Evolutionary conservation across 2,329 filamentous ascomycete genomes (phyloP).

Genomic region (Pseudocercospora fuligena): DNA sequence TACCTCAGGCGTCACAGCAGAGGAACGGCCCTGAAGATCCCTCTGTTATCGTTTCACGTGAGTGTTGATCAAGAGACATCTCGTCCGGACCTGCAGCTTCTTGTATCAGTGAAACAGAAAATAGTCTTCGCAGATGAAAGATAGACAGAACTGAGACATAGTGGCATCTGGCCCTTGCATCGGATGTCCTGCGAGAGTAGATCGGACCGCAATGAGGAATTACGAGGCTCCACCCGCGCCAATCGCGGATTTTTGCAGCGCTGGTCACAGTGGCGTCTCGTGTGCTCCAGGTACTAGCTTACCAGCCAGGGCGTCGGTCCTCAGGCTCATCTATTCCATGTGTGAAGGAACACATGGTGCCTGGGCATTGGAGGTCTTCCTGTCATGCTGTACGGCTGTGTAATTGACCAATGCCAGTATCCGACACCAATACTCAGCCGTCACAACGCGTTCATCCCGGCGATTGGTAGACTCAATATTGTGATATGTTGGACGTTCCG

Average conservation of each 20-base stretch:
- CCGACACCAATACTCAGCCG: slow-evolving; percentile 4
- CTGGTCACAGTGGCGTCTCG: slow-evolving; percentile 7
- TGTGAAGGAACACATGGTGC: neutral
- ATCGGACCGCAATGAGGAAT: neutral
- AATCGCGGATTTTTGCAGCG: slow-evolving; percentile 19
- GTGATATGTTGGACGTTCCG: neutral
- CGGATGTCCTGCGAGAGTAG: neutral
- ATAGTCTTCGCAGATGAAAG: neutral
- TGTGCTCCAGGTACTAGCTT: slow-evolving; percentile 8
- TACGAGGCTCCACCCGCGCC: neutral
- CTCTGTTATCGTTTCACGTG: neutral
- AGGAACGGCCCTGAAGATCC: neutral
- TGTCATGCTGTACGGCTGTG: slow-evolving; percentile 1
- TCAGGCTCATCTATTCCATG: slow-evolving; percentile 13
- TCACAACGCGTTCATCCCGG: neutral
- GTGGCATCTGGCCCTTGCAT: neutral
- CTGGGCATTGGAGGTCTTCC: slow-evolving; percentile 3
- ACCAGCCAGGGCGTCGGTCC: neutral
- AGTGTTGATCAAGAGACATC: neutral
- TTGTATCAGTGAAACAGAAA: neutral
- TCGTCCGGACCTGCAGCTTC: neutral
- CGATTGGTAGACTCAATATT: neutral
- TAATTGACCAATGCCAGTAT: neutral
- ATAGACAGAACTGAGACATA: neutral
- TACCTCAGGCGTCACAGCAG: neutral